Evolutionary conservation across 352 stramenopile genomes (phyloP), one percentile per base, ranked within the genome.

Genomic region (Globisporangium splendens): DNA sequence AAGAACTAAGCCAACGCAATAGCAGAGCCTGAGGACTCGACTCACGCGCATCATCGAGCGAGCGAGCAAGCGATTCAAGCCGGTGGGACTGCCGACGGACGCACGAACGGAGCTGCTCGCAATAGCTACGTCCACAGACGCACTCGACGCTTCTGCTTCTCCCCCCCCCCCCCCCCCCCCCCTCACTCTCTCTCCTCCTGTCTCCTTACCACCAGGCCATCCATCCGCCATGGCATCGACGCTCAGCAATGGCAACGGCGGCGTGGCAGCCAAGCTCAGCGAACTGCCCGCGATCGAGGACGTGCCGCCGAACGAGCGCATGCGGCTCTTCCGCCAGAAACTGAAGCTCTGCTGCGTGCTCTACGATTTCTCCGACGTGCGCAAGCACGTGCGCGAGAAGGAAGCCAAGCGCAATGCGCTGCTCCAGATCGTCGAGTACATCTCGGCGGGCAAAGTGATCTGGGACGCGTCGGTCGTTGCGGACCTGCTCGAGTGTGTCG

Each of bases 341-440:
- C 68, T 88, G 39, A 80, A 82, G 60, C 72, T 88, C 56, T 88
- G 77, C 59, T 74, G 65, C 49, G 69, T 66, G 50, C 57, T 88
- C 31, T 81, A 83, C 60, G 77, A 88, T 54, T 88, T 88, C 56
- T 65, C 57, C 15, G 75, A 88, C 46, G 71, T 77, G 56, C 72
- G 74, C 48, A 84, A 84, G 33, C 73, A 88, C 20, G 69, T 82
- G 57, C 75, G 77, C 21, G 77, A 88, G 65, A 88, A 88, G 44
- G 77, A 88, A 52, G 72, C 68, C 61, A 99, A 99, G 79, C 86
- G 96, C 42, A 96, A 98, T 61, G 98, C 95, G 15, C 73, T 99
- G 41, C 77, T 99, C 31, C 96, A 99, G 69, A 84, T 99, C 11
- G 95, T 98, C 21, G 96, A 99, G 73, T 98, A 98, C 28, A 98